These are phyloP conservation scores for Penicillium coffeae DNA, from an alignment of 495 filamentous ascomycete species.

Conservation along the genomic window DNA sequence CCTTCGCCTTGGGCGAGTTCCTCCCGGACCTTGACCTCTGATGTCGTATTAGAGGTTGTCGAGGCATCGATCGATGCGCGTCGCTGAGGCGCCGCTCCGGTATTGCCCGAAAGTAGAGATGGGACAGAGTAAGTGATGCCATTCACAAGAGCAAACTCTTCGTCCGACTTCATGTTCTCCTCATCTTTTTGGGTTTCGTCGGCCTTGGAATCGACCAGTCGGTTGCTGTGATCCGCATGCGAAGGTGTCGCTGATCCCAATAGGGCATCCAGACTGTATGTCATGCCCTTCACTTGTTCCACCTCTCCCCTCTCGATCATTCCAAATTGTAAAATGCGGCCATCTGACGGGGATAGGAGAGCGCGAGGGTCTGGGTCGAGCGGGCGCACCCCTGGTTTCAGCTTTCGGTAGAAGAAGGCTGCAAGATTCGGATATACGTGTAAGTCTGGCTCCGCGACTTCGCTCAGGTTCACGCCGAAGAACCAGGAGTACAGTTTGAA, in stretches of 20 bases:
- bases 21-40: slow-evolving; percentile 77
- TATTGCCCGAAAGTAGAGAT: slow-evolving; percentile 73
- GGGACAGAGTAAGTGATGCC: slow-evolving; percentile 96
- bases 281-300: slow-evolving; percentile 99
- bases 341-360: slow-evolving; percentile 84
- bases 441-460: slow-evolving; percentile 83
- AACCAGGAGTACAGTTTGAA: slow-evolving; percentile 90
- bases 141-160: slow-evolving; percentile 93
- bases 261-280: slow-evolving; percentile 90
- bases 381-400: slow-evolving; percentile 88
- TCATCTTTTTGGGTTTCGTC: slow-evolving; percentile 30
- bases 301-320: slow-evolving; percentile 88
- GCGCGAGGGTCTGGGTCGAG: slow-evolving; percentile 75
- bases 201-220: slow-evolving; percentile 29
- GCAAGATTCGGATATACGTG: slow-evolving; percentile 88
- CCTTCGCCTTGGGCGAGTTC: slow-evolving; percentile 72
- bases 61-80: slow-evolving; percentile 57
- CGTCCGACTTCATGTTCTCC: slow-evolving; percentile 63
- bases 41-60: slow-evolving; percentile 57
- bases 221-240: slow-evolving; percentile 37
- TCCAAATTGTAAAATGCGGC: slow-evolving; percentile 85
- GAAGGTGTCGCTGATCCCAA: slow-evolving; percentile 61
- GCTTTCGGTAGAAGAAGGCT: slow-evolving; percentile 91
- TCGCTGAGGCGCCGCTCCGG: slow-evolving; percentile 25
- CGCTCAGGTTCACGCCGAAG: slow-evolving; percentile 90